Conservation (phyloP, 225 moss, liverwort and hornwort genomes). For the Ulota crispa region DNA sequence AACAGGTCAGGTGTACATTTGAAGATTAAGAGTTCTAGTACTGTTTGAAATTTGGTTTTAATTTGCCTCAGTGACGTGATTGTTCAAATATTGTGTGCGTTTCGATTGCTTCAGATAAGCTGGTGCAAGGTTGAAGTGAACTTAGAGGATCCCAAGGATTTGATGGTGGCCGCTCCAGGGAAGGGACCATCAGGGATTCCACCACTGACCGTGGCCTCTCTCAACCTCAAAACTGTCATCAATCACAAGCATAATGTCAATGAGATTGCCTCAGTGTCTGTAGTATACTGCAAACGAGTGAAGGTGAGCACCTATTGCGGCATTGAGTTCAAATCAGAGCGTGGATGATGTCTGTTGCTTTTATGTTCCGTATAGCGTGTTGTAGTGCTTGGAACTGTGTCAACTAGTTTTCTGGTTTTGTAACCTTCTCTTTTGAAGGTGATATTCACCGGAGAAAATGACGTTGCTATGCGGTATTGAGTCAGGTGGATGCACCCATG, state of each 20-base stretch:
- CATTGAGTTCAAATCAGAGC: neutral
- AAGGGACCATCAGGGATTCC: constrained; percentile 71
- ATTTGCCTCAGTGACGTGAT: neutral
- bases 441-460: constrained; percentile 17
- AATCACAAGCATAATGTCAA: constrained; percentile 90
- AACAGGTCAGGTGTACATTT: neutral
- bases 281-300: constrained; percentile 81
- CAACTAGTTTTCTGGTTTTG: neutral
- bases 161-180: constrained; percentile 63
- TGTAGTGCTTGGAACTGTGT: neutral
- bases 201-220: constrained; percentile 80
- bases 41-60: constrained; percentile 1
- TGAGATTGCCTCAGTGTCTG: constrained; percentile 87
- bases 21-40: neutral
- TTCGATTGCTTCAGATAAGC: constrained; percentile 54
- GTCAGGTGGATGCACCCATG: constrained; percentile 91
- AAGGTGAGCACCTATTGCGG: constrained; percentile 54
- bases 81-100: neutral
- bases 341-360: constrained; percentile 1
- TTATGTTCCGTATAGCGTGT: neutral
- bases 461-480: constrained; percentile 13
- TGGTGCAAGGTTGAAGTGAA: constrained; percentile 98
- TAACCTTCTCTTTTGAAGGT: neutral
- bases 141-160: constrained; percentile 69
- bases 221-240: constrained; percentile 90